phyloP scores from a whole-genome alignment of 2,329 filamentous ascomycete species.

The Pseudocercospora musae region DNA sequence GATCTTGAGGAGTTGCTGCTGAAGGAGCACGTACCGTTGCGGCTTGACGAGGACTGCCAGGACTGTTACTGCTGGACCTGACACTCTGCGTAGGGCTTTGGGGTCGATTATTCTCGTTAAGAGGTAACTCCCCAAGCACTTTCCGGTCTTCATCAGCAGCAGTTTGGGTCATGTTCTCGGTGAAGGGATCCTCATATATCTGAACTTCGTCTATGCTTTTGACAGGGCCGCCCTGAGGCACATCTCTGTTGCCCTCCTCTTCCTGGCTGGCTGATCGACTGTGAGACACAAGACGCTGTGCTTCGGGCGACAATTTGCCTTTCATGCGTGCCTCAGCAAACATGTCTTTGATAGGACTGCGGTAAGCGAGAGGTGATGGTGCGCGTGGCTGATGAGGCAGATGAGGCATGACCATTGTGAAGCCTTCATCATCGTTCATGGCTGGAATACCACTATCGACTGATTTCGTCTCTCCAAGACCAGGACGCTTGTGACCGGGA shows the following conservation, averaged over 20 bases:
- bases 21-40: conserved; percentile 19
- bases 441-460: conserved; percentile 40
- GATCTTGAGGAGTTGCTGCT: conserved; percentile 35
- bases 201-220: conserved; percentile 43
- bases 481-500: conserved; percentile 37
- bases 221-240: conserved; percentile 23
- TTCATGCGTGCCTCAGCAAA: conserved; percentile 32
- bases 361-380: conserved; percentile 30
- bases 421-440: conserved; percentile 44
- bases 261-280: conserved; percentile 3
- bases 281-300: conserved; percentile 10
- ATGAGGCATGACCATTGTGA: conserved; percentile 51
- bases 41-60: conserved; percentile 29
- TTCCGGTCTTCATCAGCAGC: conserved; percentile 33
- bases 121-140: conserved; percentile 51
- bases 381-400: conserved; percentile 26
- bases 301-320: conserved; percentile 26
- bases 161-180: conserved; percentile 35
- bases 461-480: conserved; percentile 38
- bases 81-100: conserved; percentile 31
- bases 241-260: not conserved
- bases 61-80: conserved; percentile 28
- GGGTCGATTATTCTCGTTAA: conserved; percentile 45
- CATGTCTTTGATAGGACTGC: conserved; percentile 34
- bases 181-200: conserved; percentile 54